These are phyloP conservation scores for Aspergillus aculeatinus DNA, from an alignment of 2,329 filamentous ascomycete species.

Conservation along the genomic window DNA sequence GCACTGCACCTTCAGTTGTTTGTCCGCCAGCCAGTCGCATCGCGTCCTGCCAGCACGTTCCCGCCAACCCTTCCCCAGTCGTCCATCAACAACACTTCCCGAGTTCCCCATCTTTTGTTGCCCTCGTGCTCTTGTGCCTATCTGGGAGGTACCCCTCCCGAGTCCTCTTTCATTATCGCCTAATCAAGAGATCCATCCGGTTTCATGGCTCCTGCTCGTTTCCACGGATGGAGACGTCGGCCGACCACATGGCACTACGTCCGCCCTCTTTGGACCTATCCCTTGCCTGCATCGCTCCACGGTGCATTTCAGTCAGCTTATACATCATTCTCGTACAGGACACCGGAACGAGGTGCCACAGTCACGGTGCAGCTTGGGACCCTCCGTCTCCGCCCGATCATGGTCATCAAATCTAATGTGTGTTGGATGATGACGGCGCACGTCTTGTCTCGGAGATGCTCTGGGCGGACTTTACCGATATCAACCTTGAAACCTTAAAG, in stretches of 20 bases:
- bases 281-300: not conserved
- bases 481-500: not conserved
- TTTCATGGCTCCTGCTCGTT: not conserved
- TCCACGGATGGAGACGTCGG: not conserved
- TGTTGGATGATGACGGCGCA: not conserved
- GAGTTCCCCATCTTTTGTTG: not conserved
- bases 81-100: not conserved
- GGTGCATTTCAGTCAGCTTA: not conserved
- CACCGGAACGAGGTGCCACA: not conserved
- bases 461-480: not conserved
- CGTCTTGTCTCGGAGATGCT: not conserved
- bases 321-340: not conserved
- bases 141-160: not conserved
- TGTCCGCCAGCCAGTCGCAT: not conserved
- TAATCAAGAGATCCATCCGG: not conserved
- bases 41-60: conserved; percentile 2
- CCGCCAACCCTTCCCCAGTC: not conserved
- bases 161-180: not conserved
- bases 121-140: not conserved
- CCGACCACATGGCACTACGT: not conserved
- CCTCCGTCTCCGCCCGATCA: not conserved
- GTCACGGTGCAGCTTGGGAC: not conserved
- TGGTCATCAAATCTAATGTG: not conserved
- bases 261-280: not conserved
- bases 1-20: not conserved